These are phyloP conservation scores for Ceratocystis ficicola DNA, from an alignment of 2,329 filamentous ascomycete genomes.

Conservation along the genomic window DNA sequence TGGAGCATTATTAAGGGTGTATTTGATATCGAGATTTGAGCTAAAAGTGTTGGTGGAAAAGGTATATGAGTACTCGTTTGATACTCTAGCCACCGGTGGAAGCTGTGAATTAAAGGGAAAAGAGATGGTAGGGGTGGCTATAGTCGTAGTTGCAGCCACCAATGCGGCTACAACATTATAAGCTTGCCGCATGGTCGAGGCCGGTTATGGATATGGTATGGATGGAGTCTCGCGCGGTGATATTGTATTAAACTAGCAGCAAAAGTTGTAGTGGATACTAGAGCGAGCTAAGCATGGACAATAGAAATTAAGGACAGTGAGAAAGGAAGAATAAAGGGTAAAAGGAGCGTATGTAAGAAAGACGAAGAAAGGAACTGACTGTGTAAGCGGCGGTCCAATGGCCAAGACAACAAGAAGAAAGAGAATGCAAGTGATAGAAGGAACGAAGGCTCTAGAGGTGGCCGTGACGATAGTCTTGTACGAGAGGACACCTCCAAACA, in stretches of 20 bases:
- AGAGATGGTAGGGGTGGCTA: conserved; percentile 34
- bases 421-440: conserved; percentile 12
- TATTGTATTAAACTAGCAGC: not conserved
- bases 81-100: conserved; percentile 62
- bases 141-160: conserved; percentile 27
- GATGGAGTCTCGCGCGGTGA: not conserved
- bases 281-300: not conserved
- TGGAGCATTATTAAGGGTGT: conserved; percentile 52
- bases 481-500: not conserved
- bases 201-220: not conserved
- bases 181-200: conserved; percentile 13
- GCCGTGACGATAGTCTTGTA: conserved; percentile 8
- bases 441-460: not conserved
- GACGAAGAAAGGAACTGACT: not conserved
- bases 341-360: conserved; percentile 11
- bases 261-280: not conserved
- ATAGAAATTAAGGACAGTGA: conserved; percentile 9
- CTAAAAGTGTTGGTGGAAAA: conserved; percentile 65
- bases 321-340: not conserved
- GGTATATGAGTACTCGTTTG: conserved; percentile 54
- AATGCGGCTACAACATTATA: conserved; percentile 26
- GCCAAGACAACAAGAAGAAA: not conserved
- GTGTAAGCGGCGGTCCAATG: not conserved
- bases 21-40: conserved; percentile 48
- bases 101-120: conserved; percentile 80